Conservation (phyloP, 2,329 filamentous ascomycete species). For the Lecanicillium sp. region DNA sequence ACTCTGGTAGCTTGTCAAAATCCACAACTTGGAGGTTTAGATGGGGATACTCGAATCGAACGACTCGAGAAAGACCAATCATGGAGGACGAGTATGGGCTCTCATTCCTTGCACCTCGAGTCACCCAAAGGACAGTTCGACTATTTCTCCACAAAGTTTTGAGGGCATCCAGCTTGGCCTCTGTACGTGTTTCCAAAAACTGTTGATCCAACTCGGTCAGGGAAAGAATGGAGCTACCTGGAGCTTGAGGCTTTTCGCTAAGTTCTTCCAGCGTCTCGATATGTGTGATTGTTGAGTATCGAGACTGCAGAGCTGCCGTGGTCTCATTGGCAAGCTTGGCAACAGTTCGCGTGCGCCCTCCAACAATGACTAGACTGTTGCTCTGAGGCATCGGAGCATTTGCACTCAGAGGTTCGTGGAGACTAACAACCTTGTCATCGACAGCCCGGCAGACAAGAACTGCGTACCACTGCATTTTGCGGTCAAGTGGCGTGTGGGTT, state of each 20-base stretch:
- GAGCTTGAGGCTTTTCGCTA: too few relatives aligned
- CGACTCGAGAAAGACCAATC: constrained; percentile 7
- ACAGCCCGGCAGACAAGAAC: constrained; percentile 11
- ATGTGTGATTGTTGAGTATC: too few relatives aligned
- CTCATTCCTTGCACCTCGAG: constrained; percentile 12
- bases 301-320: too few relatives aligned
- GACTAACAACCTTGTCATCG: constrained; percentile 4
- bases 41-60: constrained; percentile 4
- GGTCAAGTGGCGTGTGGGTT: constrained; percentile 2
- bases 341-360: too few relatives aligned
- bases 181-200: constrained; percentile 23
- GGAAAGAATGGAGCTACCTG: constrained; percentile 11
- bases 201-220: constrained; percentile 12
- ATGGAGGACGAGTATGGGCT: constrained; percentile 14
- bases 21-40: constrained; percentile 6
- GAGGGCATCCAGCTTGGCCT: constrained; percentile 16
- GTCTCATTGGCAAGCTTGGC: too few relatives aligned
- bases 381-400: background rate
- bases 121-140: constrained; percentile 16
- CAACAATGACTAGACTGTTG: constrained; percentile 10
- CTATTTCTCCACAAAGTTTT: constrained; percentile 12
- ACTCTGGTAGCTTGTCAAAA: background rate
- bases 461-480: constrained; percentile 12
- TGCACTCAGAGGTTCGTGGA: too few relatives aligned
- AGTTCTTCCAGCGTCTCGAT: too few relatives aligned